A percentile compares a stretch with the other conserved stretches of the same genome.
Conservation (phyloP, 139 green algal genomes). For the Diplosphaera chodatii region DNA sequence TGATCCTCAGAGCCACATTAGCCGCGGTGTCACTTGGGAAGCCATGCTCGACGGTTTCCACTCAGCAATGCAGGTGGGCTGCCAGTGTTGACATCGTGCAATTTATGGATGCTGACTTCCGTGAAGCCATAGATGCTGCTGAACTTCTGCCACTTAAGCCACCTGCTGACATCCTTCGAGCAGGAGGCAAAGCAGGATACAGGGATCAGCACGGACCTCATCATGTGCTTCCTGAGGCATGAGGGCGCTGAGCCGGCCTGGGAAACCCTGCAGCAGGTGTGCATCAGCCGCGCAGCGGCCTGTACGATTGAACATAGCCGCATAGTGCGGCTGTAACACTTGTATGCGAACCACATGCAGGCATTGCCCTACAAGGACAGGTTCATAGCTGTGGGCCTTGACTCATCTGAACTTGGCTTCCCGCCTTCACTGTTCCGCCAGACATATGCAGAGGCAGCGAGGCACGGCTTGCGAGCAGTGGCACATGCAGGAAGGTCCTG, state of each 20-base stretch:
- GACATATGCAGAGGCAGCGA: constrained; percentile 17
- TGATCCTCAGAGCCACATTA: constrained; percentile 47
- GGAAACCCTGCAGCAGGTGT: constrained; percentile 17
- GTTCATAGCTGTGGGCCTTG: constrained; percentile 47
- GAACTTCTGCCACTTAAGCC: too few relatives aligned
- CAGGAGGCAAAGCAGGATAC: constrained; percentile 9
- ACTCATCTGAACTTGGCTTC: constrained; percentile 31
- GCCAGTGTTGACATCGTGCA: too few relatives aligned
- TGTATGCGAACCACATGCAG: constrained; percentile 1
- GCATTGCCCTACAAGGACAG: constrained; percentile 28
- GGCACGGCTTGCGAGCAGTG: background rate
- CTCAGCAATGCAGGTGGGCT: constrained; percentile 2
- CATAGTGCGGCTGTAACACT: too few relatives aligned
- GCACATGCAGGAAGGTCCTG: background rate
- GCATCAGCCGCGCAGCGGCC: too few relatives aligned
- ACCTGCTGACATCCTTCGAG: background rate
- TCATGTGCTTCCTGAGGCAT: constrained; percentile 51
- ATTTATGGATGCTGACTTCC: too few relatives aligned
- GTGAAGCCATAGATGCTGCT: too few relatives aligned
- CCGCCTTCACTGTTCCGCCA: constrained; percentile 16
- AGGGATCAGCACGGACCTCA: constrained; percentile 21
- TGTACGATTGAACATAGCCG: too few relatives aligned
- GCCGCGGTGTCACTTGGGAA: background rate
- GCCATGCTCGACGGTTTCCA: constrained; percentile 10
- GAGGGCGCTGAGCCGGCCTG: constrained; percentile 17